Evolutionary conservation across 805 yeast species (phyloP), one percentile per base, ranked within the genome.

Genomic region (Lipomyces mesembrius): DNA sequence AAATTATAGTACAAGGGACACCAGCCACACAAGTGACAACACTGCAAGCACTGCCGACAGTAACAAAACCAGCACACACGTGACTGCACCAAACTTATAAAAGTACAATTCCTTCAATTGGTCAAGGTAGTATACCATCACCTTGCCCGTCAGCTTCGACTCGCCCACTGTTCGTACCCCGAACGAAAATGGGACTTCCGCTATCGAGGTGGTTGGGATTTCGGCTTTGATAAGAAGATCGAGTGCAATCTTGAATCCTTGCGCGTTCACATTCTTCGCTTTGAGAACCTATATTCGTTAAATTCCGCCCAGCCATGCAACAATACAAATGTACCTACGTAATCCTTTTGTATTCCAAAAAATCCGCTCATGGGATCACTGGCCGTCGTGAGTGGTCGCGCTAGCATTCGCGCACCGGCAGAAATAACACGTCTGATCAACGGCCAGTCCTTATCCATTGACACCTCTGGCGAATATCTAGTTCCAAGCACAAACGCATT

Each of bases 111-210:
- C 85, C 71, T 79, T 80, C 67, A 83, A 74, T 73, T 83, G 86
- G 58, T 78, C 79, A 63, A 83, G 69, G 65, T 83, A 83, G 71
- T 80, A 84, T 46, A 83, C 74, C 78, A 82, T 82, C 55, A 83
- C 86, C 69, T 83, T 83, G 61, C 84, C 80, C 8, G 83, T 80
- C 46, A 83, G 76, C 71, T 83, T 83, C 51, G 85, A 82, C 68
- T 83, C 86, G 75, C 86, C 86, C 73, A 82, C 85, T 11, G 84
- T 81, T 78, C 86, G 83, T 34, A 83, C 84, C 74, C 85, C 86
- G 68, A 83, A 83, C 6, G 84, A 81, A 67, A 82, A 83, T 60
- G 84, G 84, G 52, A 82, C 78, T 71, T 83, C 86, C 66, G 84
- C 85, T 59, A 83, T 77, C 20, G 75, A 70, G 46, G 77, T 73